These are phyloP conservation scores for Podospora sp. DNA, from an alignment of 495 filamentous ascomycete genomes.

Conservation along the genomic window DNA sequence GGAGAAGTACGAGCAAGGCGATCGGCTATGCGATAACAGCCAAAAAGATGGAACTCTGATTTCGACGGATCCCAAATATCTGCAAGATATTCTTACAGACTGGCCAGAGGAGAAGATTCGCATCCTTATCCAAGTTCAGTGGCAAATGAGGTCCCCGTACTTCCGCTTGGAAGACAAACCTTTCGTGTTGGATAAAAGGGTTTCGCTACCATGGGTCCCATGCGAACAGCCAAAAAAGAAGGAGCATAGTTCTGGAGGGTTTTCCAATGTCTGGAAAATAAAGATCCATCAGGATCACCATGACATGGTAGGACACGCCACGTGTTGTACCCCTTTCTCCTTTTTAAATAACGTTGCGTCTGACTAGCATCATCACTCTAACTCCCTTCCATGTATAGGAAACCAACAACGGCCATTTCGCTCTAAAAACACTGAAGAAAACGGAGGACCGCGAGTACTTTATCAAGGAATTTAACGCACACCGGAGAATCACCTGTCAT, in stretches of 20 bases:
- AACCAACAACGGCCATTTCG: constrained; percentile 15
- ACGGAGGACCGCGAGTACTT: not conserved
- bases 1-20: not conserved
- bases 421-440: constrained; percentile 12
- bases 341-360: not conserved
- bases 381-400: constrained; percentile 2
- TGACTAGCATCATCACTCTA: constrained; percentile 1
- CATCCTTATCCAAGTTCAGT: constrained; percentile 12
- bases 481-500: not conserved
- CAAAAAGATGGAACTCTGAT: not conserved
- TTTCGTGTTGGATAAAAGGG: not conserved
- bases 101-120: constrained; percentile 4
- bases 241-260: not conserved
- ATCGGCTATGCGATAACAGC: constrained; percentile 8
- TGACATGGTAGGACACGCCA: constrained; percentile 2
- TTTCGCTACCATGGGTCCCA: constrained; percentile 1
- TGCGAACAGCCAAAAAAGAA: not conserved
- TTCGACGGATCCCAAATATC: not conserved
- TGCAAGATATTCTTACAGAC: not conserved
- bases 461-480: constrained; percentile 4
- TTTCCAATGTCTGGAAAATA: constrained; percentile 2
- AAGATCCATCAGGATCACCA: constrained; percentile 9
- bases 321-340: not conserved
- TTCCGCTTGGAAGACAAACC: constrained; percentile 2
- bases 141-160: constrained; percentile 16